Evolutionary conservation across 2,329 filamentous ascomycete genomes (phyloP), one percentile per base, ranked within the genome.

Genomic region (Ampelomyces quisqualis): DNA sequence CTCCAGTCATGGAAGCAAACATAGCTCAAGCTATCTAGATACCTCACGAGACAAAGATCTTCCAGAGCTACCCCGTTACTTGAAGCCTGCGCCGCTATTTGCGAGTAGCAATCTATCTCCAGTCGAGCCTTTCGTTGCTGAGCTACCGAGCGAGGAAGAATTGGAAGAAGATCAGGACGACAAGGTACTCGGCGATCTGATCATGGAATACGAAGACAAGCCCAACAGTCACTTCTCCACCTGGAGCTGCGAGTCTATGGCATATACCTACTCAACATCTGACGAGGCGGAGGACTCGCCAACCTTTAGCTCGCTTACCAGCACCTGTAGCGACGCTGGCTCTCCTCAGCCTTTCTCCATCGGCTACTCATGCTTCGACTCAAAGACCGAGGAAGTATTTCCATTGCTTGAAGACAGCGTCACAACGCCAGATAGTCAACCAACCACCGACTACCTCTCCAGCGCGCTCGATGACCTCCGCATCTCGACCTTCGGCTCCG

Each of bases 261-360:
- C 48, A 18, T 58, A 52, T 42, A 63, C 52, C 39, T 55, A 45
- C 9, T 49, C 49, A 2, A 52, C 45, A 7, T 57, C 53, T 7
- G 58, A 59, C 11, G 57, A 60, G 7, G 48, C 41, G 1, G 35
- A 56, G 6, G 33, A 57, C 23, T 68, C 65, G 7, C 62, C 64
- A 2, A 62, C 60, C 5, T 64, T 65, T 39, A 65, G 62, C 45
- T 62, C 58, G 6, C 35, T 60, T 6, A 61, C 63, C 6, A 67
- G 59, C 44, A 53, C 53, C n/a, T 60, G 53, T 19, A 60, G 62
- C 32, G 59, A 60, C 7, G 23, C 40, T 2, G 54, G 40, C 1
- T 60, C 60, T 1, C 57, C 62, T 0, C 38, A 53, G 24, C 46
- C 50, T 4, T 46, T 58, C 4, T 58, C 53, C 2, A 42, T 47